These are phyloP conservation scores for Stephania japonica DNA, from an alignment of 164 flowering plant genomes.

Conservation along the genomic window DNA sequence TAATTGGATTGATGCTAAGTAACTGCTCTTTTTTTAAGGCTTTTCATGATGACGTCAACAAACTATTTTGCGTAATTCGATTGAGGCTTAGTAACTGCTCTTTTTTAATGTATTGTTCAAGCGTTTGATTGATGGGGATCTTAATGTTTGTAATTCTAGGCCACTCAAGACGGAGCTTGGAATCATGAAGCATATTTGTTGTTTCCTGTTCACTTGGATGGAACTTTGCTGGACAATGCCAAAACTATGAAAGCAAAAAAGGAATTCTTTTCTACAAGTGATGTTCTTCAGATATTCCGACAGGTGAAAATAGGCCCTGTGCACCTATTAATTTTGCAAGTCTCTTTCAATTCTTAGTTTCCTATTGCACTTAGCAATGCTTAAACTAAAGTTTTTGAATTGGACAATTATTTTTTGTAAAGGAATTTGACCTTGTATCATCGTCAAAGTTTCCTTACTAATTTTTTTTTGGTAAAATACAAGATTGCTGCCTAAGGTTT, in stretches of 20 bases:
- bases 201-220: constrained; percentile 96
- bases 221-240: constrained; percentile 78
- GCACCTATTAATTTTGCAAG: background rate
- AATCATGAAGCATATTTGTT: constrained; percentile 93
- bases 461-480: too few species aligned
- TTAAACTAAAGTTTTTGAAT: background rate
- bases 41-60: background rate
- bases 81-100: background rate
- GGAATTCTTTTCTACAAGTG: constrained; percentile 71
- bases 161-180: constrained; percentile 59
- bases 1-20: background rate
- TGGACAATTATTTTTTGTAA: background rate
- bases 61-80: background rate
- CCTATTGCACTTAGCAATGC: background rate
- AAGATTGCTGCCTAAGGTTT: too few species aligned
- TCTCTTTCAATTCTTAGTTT: background rate
- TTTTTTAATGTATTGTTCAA: background rate
- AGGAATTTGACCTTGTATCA: background rate
- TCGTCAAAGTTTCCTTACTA: background rate
- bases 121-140: constrained; percentile 2
- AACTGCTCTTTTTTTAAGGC: background rate
- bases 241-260: constrained; percentile 68
- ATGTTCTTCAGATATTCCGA: constrained; percentile 86
- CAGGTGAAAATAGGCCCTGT: constrained; percentile 47
- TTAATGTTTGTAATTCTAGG: constrained; percentile 30